phyloP scores from a whole-genome alignment of 805 yeast species.

The Metschnikowia dekortorum region DNA sequence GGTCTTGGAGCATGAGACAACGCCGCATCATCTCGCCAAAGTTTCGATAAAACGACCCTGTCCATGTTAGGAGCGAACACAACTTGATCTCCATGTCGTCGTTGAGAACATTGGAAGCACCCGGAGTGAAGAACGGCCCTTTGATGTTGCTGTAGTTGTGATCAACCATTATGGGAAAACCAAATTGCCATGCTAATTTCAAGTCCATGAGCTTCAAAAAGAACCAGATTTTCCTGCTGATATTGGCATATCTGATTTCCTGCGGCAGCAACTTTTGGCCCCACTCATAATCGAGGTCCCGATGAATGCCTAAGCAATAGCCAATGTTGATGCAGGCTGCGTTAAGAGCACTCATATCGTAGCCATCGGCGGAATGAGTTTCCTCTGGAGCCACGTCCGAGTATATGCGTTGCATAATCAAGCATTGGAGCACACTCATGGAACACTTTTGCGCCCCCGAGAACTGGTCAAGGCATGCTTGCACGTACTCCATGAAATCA shows the following conservation, averaged over 20 bases:
- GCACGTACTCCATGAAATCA: slow-evolving; percentile 29
- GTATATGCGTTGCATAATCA: slow-evolving; percentile 12
- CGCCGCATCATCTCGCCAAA: slow-evolving; percentile 27
- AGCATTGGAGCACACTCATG: slow-evolving; percentile 15
- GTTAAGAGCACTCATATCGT: slow-evolving; percentile 13
- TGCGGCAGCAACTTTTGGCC: not conserved
- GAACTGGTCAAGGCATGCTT: slow-evolving; percentile 35
- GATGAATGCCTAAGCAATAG: slow-evolving; percentile 19
- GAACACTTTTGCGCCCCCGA: slow-evolving; percentile 11
- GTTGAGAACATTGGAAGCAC: slow-evolving; percentile 31
- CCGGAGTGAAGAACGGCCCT: slow-evolving; percentile 31
- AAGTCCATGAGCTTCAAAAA: slow-evolving; percentile 28
- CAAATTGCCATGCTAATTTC: slow-evolving; percentile 31
- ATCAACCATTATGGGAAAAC: slow-evolving; percentile 34
- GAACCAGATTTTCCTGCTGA: slow-evolving; percentile 15
- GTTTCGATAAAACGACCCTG: slow-evolving; percentile 20
- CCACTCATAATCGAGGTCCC: slow-evolving; percentile 13
- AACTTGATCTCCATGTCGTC: slow-evolving; percentile 35
- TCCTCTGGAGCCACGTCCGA: slow-evolving; percentile 15
- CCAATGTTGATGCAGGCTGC: slow-evolving; percentile 29
- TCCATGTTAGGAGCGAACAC: slow-evolving; percentile 1
- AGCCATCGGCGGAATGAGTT: slow-evolving; percentile 16
- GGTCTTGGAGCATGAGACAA: slow-evolving; percentile 38
- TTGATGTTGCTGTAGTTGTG: slow-evolving; percentile 27
- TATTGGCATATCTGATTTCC: not conserved